phyloP scores from a whole-genome alignment of 108 stramenopile genomes.

The Skeletonema grethae region DNA sequence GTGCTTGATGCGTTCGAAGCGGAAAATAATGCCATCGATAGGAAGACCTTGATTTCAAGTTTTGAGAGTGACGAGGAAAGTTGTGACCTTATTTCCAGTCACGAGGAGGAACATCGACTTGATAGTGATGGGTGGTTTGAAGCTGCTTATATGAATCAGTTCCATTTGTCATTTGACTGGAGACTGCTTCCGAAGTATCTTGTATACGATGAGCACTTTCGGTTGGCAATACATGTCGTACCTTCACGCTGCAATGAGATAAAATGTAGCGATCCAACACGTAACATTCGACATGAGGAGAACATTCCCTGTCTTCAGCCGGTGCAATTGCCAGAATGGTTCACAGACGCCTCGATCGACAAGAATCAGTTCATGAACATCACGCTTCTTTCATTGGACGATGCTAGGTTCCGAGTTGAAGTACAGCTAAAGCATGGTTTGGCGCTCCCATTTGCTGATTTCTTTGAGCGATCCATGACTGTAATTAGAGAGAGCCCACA shows the following conservation, averaged over 20 bases:
- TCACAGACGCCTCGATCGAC: slow-evolving; percentile 40
- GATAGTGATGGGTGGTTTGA: slow-evolving; percentile 71
- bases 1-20: background rate
- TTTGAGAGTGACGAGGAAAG: slow-evolving; percentile 22
- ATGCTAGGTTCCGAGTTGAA: slow-evolving; percentile 72
- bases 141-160: slow-evolving; percentile 57
- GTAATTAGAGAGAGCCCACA: slow-evolving; percentile 50
- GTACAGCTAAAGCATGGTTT: slow-evolving; percentile 79
- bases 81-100: slow-evolving; percentile 29
- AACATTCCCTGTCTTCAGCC: slow-evolving; percentile 72
- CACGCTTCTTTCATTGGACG: slow-evolving; percentile 75
- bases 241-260: slow-evolving; percentile 66
- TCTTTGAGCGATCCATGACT: slow-evolving; percentile 66
- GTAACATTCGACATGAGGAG: slow-evolving; percentile 54
- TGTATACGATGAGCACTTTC: slow-evolving; percentile 73
- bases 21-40: slow-evolving; percentile 12
- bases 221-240: slow-evolving; percentile 66
- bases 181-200: slow-evolving; percentile 60
- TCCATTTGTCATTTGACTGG: slow-evolving; percentile 73
- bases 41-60: slow-evolving; percentile 21
- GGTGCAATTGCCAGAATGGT: slow-evolving; percentile 66
- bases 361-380: slow-evolving; percentile 72
- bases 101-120: slow-evolving; percentile 61
- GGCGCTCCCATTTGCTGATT: slow-evolving; percentile 53
- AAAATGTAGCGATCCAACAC: slow-evolving; percentile 50